phyloP scores from a whole-genome alignment of 805 yeast species.

The Kregervanrija fluxuum region DNA sequence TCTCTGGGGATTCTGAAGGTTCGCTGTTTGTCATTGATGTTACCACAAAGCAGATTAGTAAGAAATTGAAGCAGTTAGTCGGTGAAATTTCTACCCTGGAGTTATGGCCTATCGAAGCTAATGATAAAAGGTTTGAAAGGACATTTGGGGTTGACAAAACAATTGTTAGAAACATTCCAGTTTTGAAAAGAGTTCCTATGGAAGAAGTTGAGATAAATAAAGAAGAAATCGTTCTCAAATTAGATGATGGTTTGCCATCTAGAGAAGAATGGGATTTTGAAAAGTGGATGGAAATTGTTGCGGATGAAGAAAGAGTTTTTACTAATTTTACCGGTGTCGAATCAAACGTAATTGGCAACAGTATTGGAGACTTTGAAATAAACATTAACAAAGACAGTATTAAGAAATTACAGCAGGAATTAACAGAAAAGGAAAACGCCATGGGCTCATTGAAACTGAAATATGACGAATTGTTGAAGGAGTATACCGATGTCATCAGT shows the following conservation, averaged over 20 bases:
- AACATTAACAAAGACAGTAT: constrained; percentile 4
- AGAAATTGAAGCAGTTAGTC: constrained; percentile 37
- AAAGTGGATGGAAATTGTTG: constrained; percentile 41
- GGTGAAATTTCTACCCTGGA: constrained; percentile 22
- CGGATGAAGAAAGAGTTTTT: constrained; percentile 47
- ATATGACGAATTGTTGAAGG: constrained; percentile 13
- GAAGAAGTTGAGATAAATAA: constrained; percentile 32
- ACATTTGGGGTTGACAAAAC: constrained; percentile 27
- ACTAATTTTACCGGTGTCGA: constrained; percentile 33
- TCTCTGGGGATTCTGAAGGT: constrained; percentile 74
- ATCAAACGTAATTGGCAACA: constrained; percentile 24
- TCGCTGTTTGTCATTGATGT: constrained; percentile 61
- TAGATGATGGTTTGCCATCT: constrained; percentile 13
- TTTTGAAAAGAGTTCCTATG: constrained; percentile 52
- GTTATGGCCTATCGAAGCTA: constrained; percentile 12
- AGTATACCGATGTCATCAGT: constrained; percentile 7
- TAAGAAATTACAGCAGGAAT: constrained; percentile 5
- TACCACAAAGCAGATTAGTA: constrained; percentile 59
- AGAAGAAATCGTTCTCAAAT: constrained; percentile 37
- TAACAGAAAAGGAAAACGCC: constrained; percentile 7
- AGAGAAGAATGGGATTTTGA: constrained; percentile 32
- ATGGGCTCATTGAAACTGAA: constrained; percentile 8
- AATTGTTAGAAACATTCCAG: constrained; percentile 44
- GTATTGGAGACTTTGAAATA: background rate
- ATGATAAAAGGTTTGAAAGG: constrained; percentile 12